Base-by-base conservation (phyloP, 768 basidiomycete species). In the Lyophyllum decastes region DNA sequence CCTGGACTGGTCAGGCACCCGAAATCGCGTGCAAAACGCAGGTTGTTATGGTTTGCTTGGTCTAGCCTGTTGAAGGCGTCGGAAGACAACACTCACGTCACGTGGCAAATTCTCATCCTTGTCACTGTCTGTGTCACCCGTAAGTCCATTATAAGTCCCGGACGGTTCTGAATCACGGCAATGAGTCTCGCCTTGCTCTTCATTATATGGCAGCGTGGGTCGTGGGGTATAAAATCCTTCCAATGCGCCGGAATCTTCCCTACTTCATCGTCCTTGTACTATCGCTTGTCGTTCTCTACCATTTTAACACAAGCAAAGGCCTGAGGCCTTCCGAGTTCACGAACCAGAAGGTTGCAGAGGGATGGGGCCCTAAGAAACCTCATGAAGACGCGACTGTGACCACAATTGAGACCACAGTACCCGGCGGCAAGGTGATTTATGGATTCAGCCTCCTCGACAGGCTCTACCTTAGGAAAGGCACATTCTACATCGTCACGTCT, bases 381-480 rank as follows among this genome's bases (percentile, higher is more conserved):
- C 26, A 8, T 12, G 22, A 41, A 30, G 47, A 57, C 19, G n/a
- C 26, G 14, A 55, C 53, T 1, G 51, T 48, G 54, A 61, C 58
- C n/a, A 30, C 52, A 19, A 49, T 60, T 30, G 64, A 68, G 49
- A 66, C 67, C 10, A 72, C 60, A 16, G 70, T 75, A 11, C 73
- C 75, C 22, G 65, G 61, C 19, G 61, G 61, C 4, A 71, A 79
- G 48, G 80, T 83, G 48, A 76, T 79, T 10, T 76, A 82, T 49
- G 90, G 92, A 14, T 93, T 89, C 81, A 89, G 89, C 0, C 72
- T 91, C 38, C 84, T 92, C 60, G 84, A 85, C 52, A 81, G 87
- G 55, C 71, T 94, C 2, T 92, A 93, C 73, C 82, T 92, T 71
- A 78, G 82, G 55, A 86, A 90, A 61, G 88, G 89, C 26, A 90